A percentile compares a stretch with the other conserved stretches of the same genome.
These are phyloP conservation scores for Botrytis aclada DNA, from an alignment of 2,329 filamentous ascomycete species.

Conservation along the genomic window DNA sequence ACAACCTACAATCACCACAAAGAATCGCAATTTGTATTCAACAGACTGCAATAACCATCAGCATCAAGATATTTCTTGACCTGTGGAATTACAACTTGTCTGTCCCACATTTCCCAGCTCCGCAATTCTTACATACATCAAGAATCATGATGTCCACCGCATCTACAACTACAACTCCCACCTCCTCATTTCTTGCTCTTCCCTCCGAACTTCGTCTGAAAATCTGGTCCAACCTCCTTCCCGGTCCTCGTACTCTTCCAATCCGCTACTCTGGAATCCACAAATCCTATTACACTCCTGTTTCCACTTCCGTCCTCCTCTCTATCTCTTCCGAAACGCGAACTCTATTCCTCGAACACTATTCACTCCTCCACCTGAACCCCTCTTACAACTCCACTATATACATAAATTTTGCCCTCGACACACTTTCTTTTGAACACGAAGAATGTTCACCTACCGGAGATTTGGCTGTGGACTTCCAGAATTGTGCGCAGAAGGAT, in stretches of 20 bases:
- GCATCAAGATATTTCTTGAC: background rate
- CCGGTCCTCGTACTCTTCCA: constrained; percentile 15
- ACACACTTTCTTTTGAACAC: constrained; percentile 23
- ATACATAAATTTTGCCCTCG: constrained; percentile 22
- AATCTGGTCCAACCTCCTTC: constrained; percentile 18
- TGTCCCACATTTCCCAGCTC: background rate
- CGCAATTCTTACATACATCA: background rate
- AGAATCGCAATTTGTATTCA: background rate
- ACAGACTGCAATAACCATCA: background rate
- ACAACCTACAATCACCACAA: background rate
- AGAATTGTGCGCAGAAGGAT: constrained; percentile 5
- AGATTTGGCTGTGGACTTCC: constrained; percentile 20
- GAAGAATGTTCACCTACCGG: constrained; percentile 22
- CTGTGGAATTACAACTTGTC: background rate
- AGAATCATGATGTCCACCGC: constrained; percentile 7
- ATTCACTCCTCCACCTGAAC: constrained; percentile 15
- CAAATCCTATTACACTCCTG: constrained; percentile 16
- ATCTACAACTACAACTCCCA: background rate
- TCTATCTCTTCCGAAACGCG: constrained; percentile 22
- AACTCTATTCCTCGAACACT: constrained; percentile 17
- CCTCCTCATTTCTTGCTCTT: constrained; percentile 14
- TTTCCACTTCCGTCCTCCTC: constrained; percentile 16
- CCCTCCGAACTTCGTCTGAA: constrained; percentile 20
- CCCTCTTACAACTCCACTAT: constrained; percentile 20
- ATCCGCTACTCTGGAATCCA: constrained; percentile 11